Conservation (phyloP, 2,329 filamentous ascomycete genomes). For the Aspergillus sp. region DNA sequence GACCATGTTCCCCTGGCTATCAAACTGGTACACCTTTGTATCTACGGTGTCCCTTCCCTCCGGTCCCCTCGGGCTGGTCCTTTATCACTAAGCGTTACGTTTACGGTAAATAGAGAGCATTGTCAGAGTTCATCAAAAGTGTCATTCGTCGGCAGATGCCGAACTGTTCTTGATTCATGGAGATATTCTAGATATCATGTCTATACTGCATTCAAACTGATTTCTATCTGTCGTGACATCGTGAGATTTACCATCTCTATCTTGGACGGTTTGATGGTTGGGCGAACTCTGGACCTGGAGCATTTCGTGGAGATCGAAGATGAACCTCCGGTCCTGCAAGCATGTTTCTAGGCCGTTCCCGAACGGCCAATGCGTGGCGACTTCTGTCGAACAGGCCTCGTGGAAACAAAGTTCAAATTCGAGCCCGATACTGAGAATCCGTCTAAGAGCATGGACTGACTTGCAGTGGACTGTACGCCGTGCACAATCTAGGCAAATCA, state of each 20-base stretch:
- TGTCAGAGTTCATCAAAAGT: background rate
- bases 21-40: background rate
- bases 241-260: conserved; percentile 1
- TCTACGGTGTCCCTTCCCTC: background rate
- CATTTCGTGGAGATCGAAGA: background rate
- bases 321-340: background rate
- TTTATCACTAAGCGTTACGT: background rate
- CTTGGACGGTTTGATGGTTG: background rate
- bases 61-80: background rate
- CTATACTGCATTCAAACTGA: background rate
- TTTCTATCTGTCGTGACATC: conserved; percentile 2
- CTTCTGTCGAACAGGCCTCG: background rate
- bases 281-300: background rate
- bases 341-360: background rate
- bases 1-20: background rate
- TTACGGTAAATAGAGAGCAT: background rate
- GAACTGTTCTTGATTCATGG: background rate
- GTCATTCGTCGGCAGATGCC: background rate
- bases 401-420: background rate
- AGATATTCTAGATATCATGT: background rate
- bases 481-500: conserved; percentile 1
- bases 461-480: background rate
- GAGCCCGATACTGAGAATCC: background rate
- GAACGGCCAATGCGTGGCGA: background rate
- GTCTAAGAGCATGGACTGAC: background rate